Percentiles rank a stretch among this genome's conserved stretches.
These are phyloP conservation scores for Arthroderma uncinatum DNA, from an alignment of 2,329 filamentous ascomycete genomes.

Conservation along the genomic window DNA sequence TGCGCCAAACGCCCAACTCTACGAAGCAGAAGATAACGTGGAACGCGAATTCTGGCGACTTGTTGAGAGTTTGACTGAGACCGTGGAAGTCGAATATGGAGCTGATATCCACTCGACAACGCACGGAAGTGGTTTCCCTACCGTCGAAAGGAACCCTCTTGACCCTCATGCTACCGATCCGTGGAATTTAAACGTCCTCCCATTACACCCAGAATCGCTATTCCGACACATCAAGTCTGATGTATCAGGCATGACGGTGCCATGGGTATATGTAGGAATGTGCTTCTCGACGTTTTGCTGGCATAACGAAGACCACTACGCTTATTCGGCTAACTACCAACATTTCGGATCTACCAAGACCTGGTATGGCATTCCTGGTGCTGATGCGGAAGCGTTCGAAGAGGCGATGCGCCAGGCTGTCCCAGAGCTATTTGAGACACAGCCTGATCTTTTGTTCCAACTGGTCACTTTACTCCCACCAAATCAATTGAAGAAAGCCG, in stretches of 20 bases:
- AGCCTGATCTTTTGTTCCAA: slow-evolving; percentile 92
- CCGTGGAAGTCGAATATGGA: slow-evolving; percentile 94
- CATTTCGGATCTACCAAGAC: slow-evolving; percentile 98
- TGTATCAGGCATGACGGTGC: slow-evolving; percentile 97
- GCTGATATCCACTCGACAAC: slow-evolving; percentile 97
- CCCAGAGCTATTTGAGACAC: slow-evolving; percentile 90
- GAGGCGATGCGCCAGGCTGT: slow-evolving; percentile 90
- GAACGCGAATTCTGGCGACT: slow-evolving; percentile 95
- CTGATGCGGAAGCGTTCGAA: slow-evolving; percentile 90
- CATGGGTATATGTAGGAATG: slow-evolving; percentile 99
- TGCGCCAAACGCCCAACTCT: slow-evolving; percentile 64
- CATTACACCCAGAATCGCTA: slow-evolving; percentile 78
- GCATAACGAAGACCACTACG: slow-evolving; percentile 98
- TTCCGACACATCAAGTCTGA: slow-evolving; percentile 97
- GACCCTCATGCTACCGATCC: slow-evolving; percentile 80
- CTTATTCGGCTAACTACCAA: slow-evolving; percentile 96
- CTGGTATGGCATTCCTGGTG: slow-evolving; percentile 95
- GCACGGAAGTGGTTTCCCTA: slow-evolving; percentile 93
- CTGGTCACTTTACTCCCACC: slow-evolving; percentile 92
- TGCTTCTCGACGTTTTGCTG: slow-evolving; percentile 99
- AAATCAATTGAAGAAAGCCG: slow-evolving; percentile 83
- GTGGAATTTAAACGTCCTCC: slow-evolving; percentile 92
- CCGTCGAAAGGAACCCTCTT: slow-evolving; percentile 77
- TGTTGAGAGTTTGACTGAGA: slow-evolving; percentile 86
- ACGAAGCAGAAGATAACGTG: slow-evolving; percentile 87